phyloP scores from a whole-genome alignment of 371 early-diverging fungal species.

The Coemansia sp. region DNA sequence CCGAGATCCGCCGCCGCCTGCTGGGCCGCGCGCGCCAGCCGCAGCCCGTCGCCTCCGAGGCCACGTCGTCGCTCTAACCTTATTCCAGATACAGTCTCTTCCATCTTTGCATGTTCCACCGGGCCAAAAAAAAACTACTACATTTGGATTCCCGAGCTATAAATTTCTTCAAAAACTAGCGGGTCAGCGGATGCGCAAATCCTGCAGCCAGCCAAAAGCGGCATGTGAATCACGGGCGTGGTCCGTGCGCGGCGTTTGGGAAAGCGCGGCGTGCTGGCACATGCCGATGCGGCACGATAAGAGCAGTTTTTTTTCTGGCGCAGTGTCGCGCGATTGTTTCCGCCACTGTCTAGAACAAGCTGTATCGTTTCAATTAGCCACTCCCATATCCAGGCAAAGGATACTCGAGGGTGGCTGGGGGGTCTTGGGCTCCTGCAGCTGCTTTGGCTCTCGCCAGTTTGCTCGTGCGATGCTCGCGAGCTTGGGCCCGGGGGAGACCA shows the following conservation, averaged over 20 bases:
- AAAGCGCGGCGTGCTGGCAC: background rate
- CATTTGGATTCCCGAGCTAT: background rate
- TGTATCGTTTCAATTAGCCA: too few species aligned
- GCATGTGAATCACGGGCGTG: background rate
- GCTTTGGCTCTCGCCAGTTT: too few species aligned
- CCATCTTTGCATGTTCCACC: slow-evolving; percentile 5
- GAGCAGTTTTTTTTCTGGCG: background rate
- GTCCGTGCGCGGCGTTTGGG: slow-evolving; percentile 3
- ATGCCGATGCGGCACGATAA: background rate
- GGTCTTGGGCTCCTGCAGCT: too few species aligned
- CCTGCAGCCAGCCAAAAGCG: background rate
- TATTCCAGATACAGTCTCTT: background rate
- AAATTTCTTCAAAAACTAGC: background rate
- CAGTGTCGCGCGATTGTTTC: background rate
- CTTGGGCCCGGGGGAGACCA: too few species aligned
- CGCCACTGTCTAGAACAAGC: too few species aligned
- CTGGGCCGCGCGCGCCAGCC: slow-evolving; percentile 5
- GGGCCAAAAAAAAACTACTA: background rate
- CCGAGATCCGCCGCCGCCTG: slow-evolving; percentile 47
- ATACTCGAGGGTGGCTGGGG: too few species aligned
- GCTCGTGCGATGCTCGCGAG: too few species aligned
- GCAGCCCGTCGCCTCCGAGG: background rate
- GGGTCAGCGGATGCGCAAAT: background rate
- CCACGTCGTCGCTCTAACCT: background rate
- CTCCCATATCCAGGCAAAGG: too few species aligned